A percentile compares a stretch with the other conserved stretches of the same genome.
Conservation (phyloP, 768 basidiomycete genomes). For the Naganishia friedmannii region DNA sequence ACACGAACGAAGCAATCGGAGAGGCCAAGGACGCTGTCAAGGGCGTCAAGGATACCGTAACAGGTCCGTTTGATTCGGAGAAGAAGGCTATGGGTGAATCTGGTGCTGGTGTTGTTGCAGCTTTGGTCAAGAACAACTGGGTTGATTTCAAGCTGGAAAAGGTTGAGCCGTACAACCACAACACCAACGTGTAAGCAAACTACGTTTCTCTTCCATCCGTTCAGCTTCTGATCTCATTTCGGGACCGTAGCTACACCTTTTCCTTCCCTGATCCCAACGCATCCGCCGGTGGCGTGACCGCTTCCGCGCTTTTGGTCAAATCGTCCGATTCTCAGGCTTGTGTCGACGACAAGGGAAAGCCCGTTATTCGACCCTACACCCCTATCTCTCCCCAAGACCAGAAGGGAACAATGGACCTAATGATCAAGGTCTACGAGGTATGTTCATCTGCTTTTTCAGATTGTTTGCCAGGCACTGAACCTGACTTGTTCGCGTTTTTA, state of each 20-base stretch:
- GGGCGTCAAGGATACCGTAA: constrained; percentile 65
- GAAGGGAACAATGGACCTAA: constrained; percentile 70
- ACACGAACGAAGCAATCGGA: constrained; percentile 24
- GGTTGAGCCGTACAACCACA: constrained; percentile 83
- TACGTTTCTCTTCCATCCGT: not conserved
- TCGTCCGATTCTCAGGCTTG: constrained; percentile 66
- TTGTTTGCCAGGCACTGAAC: not conserved
- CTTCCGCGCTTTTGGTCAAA: constrained; percentile 62
- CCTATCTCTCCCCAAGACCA: constrained; percentile 75
- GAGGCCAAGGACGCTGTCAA: constrained; percentile 31
- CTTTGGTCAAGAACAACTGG: constrained; percentile 48
- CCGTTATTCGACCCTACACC: constrained; percentile 83
- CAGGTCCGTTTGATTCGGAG: constrained; percentile 42
- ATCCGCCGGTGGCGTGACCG: constrained; percentile 43
- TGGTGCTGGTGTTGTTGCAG: constrained; percentile 31
- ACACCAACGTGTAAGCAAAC: constrained; percentile 68
- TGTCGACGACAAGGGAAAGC: constrained; percentile 75
- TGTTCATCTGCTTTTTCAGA: constrained; percentile 30
- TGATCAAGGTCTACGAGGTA: constrained; percentile 70
- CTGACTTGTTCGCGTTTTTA: constrained; percentile 50
- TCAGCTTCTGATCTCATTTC: not conserved
- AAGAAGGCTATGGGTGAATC: constrained; percentile 30
- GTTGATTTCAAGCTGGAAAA: constrained; percentile 75
- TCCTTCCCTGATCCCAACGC: constrained; percentile 38
- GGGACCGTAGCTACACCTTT: constrained; percentile 35